Evolutionary conservation across 495 filamentous ascomycete species (phyloP).

Genomic region (Cercophora samala): DNA sequence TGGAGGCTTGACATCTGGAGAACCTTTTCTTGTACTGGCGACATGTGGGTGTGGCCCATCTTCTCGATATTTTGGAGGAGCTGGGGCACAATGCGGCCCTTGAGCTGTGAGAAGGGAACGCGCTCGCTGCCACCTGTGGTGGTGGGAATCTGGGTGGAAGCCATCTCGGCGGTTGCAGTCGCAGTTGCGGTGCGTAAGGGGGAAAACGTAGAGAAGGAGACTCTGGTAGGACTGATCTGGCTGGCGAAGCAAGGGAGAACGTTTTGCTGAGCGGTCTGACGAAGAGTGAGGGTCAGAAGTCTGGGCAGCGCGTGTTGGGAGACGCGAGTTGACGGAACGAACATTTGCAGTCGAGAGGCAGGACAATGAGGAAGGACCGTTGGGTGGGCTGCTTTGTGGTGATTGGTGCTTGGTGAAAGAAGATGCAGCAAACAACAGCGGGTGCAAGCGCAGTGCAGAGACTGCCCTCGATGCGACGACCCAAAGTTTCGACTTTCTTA

Average conservation of each 20-base stretch:
- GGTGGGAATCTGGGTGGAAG: conserved; percentile 7
- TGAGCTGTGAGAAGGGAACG: conserved; percentile 20
- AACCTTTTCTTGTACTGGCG: conserved; percentile 74
- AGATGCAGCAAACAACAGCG: neutral
- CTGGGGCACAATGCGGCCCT: conserved; percentile 38
- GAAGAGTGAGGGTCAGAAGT: neutral
- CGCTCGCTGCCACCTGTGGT: neutral
- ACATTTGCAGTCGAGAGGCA: neutral
- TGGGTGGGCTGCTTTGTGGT: neutral
- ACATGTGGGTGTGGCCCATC: conserved; percentile 74
- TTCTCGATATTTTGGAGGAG: conserved; percentile 62
- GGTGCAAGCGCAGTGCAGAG: neutral
- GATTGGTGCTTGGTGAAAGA: neutral
- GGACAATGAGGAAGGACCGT: neutral
- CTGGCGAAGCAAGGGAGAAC: neutral
- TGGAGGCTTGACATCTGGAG: conserved; percentile 65
- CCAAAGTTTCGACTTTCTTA: neutral
- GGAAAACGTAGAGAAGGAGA: neutral
- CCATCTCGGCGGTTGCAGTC: neutral
- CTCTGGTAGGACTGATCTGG: neutral
- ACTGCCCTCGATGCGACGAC: neutral
- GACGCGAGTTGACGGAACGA: neutral
- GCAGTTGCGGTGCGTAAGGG: neutral
- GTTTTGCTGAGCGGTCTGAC: neutral
- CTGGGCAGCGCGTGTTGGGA: neutral